Conservation (phyloP, 2,329 filamentous ascomycete genomes). For the Cercospora zeina region DNA sequence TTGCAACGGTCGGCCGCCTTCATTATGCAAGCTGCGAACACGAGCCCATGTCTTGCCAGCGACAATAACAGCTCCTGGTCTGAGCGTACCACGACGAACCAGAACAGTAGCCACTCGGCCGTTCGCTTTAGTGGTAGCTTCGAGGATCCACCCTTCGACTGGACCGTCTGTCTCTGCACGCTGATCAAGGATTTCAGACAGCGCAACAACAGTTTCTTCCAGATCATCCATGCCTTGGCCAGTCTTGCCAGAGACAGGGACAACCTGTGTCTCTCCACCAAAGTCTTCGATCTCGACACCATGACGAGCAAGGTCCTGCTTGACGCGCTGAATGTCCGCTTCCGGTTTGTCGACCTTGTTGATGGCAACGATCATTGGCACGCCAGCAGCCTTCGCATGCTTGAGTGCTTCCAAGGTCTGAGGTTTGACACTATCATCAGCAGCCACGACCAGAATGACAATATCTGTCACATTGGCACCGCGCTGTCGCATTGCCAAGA, state of each 20-base stretch:
- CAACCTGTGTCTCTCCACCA: slow-evolving; percentile 90
- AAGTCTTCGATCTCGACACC: slow-evolving; percentile 92
- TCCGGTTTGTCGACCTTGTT: slow-evolving; percentile 94
- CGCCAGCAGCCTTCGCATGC: slow-evolving; percentile 80
- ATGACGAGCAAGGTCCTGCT: slow-evolving; percentile 78
- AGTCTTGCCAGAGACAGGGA: slow-evolving; percentile 89
- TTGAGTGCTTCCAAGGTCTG: slow-evolving; percentile 96
- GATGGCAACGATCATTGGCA: slow-evolving; percentile 95
- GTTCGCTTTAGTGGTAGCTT: slow-evolving; percentile 80
- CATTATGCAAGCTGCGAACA: slow-evolving; percentile 80
- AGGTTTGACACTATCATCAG: slow-evolving; percentile 95
- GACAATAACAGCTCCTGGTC: slow-evolving; percentile 76
- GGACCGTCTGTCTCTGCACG: slow-evolving; percentile 74
- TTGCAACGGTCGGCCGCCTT: slow-evolving; percentile 69
- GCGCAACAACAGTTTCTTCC: slow-evolving; percentile 82
- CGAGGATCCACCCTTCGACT: slow-evolving; percentile 91
- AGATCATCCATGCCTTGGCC: slow-evolving; percentile 87
- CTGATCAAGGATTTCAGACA: slow-evolving; percentile 88
- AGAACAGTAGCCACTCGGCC: slow-evolving; percentile 88
- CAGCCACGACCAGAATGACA: slow-evolving; percentile 90
- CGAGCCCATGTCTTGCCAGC: slow-evolving; percentile 86
- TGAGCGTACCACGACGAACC: slow-evolving; percentile 81
- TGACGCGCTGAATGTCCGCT: slow-evolving; percentile 77
- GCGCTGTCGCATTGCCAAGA: slow-evolving; percentile 91
- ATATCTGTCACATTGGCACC: slow-evolving; percentile 97